Evolutionary conservation across 2,329 filamentous ascomycete genomes (phyloP).

Genomic region (Aspergillus felis): DNA sequence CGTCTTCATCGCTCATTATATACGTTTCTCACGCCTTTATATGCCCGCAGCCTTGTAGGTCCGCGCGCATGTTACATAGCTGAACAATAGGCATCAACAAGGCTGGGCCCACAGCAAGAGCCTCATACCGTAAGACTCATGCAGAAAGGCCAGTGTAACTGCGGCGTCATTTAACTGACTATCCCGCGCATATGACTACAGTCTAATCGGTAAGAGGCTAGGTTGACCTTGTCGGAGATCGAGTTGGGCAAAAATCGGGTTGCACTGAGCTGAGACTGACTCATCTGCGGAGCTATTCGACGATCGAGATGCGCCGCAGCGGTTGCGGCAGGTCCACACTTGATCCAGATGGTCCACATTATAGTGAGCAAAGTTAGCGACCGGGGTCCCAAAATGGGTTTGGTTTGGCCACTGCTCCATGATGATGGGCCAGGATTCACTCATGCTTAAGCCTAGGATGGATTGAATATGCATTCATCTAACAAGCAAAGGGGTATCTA

Average conservation of each 20-base stretch:
- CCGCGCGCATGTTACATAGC: background rate
- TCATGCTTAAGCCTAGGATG: background rate
- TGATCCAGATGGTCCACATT: background rate
- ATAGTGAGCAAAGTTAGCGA: background rate
- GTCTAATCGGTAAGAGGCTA: background rate
- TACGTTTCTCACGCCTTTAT: background rate
- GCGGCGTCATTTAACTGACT: background rate
- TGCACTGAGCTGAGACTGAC: background rate
- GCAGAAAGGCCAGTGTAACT: background rate
- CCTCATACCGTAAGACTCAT: background rate
- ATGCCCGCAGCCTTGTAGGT: background rate
- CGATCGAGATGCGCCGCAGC: background rate
- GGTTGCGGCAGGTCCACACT: background rate
- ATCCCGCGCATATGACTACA: background rate
- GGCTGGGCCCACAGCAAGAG: background rate
- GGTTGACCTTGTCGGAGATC: background rate
- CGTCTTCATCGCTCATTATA: background rate
- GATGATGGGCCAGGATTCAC: background rate
- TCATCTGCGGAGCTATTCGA: background rate
- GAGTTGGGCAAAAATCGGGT: background rate
- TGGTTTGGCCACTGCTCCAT: background rate
- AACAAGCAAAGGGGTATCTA: constrained; percentile 3
- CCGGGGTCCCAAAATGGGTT: background rate
- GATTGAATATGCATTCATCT: background rate
- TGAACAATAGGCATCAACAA: background rate